Evolutionary conservation across 208 protist species (phyloP).

Genomic region (Acanthamoeba quina): DNA sequence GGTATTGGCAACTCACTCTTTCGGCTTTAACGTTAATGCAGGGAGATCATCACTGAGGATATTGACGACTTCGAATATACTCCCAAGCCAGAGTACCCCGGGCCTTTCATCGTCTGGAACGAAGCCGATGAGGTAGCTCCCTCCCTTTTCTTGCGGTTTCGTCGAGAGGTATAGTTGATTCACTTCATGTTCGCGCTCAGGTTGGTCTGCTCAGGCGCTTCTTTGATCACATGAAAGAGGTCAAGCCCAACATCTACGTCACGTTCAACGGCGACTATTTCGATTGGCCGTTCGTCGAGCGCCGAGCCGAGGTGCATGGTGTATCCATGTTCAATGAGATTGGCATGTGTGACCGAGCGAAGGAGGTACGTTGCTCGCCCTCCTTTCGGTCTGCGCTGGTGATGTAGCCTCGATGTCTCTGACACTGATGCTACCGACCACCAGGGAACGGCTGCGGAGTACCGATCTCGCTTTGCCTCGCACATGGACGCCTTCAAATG

Average conservation of each 20-base stretch:
- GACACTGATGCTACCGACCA: neutral
- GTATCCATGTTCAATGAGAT: conserved; percentile 86
- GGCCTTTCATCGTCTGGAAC: conserved; percentile 98
- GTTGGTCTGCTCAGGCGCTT: conserved; percentile 94
- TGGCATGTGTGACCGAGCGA: conserved; percentile 89
- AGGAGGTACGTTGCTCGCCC: conserved; percentile 75
- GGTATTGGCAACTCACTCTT: neutral
- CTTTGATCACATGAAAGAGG: conserved; percentile 97
- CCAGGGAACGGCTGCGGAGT: conserved; percentile 92
- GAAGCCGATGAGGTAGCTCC: conserved; percentile 93
- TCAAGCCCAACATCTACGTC: conserved; percentile 98
- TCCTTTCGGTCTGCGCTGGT: neutral
- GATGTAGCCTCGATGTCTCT: neutral
- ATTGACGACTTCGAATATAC: conserved; percentile 99
- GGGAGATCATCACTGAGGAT: conserved; percentile 97
- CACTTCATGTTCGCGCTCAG: conserved; percentile 2
- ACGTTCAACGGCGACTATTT: conserved; percentile 99
- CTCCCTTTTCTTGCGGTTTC: neutral
- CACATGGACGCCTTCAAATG: conserved; percentile 99
- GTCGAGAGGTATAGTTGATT: neutral
- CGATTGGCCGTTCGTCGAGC: conserved; percentile 99
- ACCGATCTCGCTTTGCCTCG: conserved; percentile 92
- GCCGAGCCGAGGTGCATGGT: conserved; percentile 89
- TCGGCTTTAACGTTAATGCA: conserved; percentile 90
- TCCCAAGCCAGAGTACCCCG: conserved; percentile 97